Evolutionary conservation across 495 filamentous ascomycete genomes (phyloP), one percentile per base, ranked within the genome.

Genomic region (Penicilliopsis zonata): DNA sequence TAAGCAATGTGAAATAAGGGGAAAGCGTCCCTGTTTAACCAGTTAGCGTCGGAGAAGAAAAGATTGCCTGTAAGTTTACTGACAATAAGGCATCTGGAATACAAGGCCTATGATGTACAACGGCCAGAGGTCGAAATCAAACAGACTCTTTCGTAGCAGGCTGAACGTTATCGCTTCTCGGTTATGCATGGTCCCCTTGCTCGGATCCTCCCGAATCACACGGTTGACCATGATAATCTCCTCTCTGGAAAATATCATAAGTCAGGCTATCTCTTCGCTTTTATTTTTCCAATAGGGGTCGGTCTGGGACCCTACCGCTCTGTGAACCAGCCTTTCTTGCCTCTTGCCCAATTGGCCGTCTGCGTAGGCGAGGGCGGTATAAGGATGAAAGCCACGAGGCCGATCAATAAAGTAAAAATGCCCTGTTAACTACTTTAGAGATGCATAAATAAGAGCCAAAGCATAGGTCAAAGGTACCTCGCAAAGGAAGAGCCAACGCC

Each of bases 171-270:
- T 56, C 0, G 59, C 56, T 42, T 76, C 57, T 2, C 64, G 62
- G 39, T 77, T 79, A 53, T 78, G 67, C 73, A 78, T 78, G 40
- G 46, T 44, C n/a, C 72, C 72, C 49, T 85, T 83, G 28, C 61
- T 70, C 0, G 80, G 80, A 44, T 85, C 80, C 23, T 84, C 81
- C 6, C 78, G 69, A 16, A 86, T 54, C 3, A 84, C 64, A 3
- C 82, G 70, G 37, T 82, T 87, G 7, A 83, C 77, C 16, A 87
- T 70, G 37, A 86, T 82, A 3, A 53, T 64, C n/a, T 61, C 59
- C 30, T 65, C 61, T 4, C 35, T 36, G 15, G 40, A n/a, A 27
- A 26, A 38, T 25, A 15, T 0, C 14, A 2, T 17, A 12, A 8
- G 10, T 2, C 25, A 20, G 34, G 15, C 9, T 14, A 15, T 13